Base-by-base conservation (phyloP, 2,329 filamentous ascomycete genomes). In the Pyrenochaeta sp. region DNA sequence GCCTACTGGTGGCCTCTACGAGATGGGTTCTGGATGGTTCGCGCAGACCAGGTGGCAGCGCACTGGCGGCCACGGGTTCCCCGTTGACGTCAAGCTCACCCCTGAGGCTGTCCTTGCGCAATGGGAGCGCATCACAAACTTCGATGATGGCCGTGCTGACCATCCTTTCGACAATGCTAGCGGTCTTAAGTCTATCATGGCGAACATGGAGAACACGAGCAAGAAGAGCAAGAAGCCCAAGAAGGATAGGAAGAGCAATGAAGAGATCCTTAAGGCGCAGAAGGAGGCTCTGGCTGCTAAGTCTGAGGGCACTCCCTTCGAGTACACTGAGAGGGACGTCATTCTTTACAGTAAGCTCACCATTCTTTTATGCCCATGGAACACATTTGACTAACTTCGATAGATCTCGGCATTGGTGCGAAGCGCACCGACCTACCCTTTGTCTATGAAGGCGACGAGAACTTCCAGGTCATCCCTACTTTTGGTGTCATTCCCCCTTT, bases 401-500 rank as follows among this genome's bases (percentile, higher is more conserved):
- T 39, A 83, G 81, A 97, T 81, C 85, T 99, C 42, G 94, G 94
- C 59, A 80, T 99, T 60, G 95, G 95, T 56, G 93, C 94, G 65
- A 97, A 96, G 84, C 89, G 91, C 67, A 92, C 87, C 30, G 92
- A 99, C 61, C 86, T 99, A 39, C 87, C 89, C 64, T 89, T 96
- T 68, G 90, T 97, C 62, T 99, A 92, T 74, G 95, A 99, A 84
- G 91, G 92, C 73, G 82, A 89, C 73, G 93, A 97, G 54, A 86
- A 95, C 77, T 99, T 99, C 87, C 92, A 97, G 78, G 90, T 92
- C 52, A 84, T 98, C 52, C 95, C 95, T 52, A 96, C 93, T n/a
- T 99, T 91, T 73, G 95, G 93, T 77, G 95, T 98, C 62, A 90
- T 99, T 71, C 95, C 95, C n/a, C 91, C 89, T 71, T 97, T 98